phyloP scores from a whole-genome alignment of 768 basidiomycete species.

The Tulasnella sp. region DNA sequence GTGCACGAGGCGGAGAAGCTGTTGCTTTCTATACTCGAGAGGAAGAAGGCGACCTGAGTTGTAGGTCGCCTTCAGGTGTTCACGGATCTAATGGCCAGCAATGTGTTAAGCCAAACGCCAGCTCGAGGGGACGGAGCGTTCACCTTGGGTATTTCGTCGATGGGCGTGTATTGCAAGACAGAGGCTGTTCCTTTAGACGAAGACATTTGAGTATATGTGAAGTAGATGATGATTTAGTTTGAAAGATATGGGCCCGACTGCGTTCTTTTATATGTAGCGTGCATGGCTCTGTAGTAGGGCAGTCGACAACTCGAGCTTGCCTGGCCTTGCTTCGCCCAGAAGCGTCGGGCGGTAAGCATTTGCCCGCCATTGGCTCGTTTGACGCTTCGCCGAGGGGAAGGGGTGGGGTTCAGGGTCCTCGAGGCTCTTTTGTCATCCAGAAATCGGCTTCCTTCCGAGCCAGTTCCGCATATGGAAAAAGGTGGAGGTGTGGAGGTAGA shows the following conservation, averaged over 20 bases:
- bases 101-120: background rate
- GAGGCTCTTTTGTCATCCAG: no score
- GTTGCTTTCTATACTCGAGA: slow-evolving; percentile 67
- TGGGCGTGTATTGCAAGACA: background rate
- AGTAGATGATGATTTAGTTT: background rate
- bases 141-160: slow-evolving; percentile 21
- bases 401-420: no score
- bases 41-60: slow-evolving; percentile 58
- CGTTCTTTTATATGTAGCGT: background rate
- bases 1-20: slow-evolving; percentile 60
- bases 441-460: no score
- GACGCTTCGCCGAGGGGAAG: no score
- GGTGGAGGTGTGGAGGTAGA: no score
- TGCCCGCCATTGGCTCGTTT: no score
- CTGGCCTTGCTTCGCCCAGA: no score
- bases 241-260: background rate
- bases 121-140: background rate
- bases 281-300: background rate
- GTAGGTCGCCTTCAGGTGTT: slow-evolving; percentile 55
- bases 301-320: no score
- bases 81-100: slow-evolving; percentile 47
- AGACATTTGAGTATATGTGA: background rate
- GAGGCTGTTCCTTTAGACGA: background rate
- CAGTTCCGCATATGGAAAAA: no score
- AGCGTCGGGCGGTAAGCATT: no score